Base-by-base conservation (phyloP, 192 early-diverging fungal species). In the Coemansia sp. region DNA sequence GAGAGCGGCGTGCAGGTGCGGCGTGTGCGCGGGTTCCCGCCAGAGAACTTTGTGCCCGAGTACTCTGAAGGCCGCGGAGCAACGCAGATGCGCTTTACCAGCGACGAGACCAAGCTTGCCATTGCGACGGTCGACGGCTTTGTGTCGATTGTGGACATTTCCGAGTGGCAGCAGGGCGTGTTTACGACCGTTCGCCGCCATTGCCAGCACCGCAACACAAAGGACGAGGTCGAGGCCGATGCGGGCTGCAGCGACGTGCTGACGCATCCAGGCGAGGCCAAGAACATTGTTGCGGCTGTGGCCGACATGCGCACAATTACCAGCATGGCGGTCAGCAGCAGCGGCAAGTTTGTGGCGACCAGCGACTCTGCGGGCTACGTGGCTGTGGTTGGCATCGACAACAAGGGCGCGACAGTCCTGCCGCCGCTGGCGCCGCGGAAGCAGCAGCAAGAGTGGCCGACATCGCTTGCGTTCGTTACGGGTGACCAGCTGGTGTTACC, bases 271-370 rank as follows among this genome's bases (percentile, higher is more conserved):
- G 78, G 67, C 20, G 68, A 64, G 28, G 74, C 69, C 40, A 63
- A 60, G 23, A 36, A 44, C 9, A 60, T 64, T 44, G 26, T 55
- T 2, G 55, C 65, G 6, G 73, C 70, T 6, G 64, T 62, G 26
- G 52, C 57, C 1, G 75, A 79, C 15, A 71, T 71, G 66, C 84
- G 82, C 52, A 86, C 88, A 5, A 87, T 98, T 15, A 70, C 68
- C 9, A 77, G 81, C 3, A 78, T 98, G 68, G 84, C 92, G 19
- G 84, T 95, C 9, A 93, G 90, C 69, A 70, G 67, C 3, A 91
- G 94, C 72, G 90, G 87, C 36, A 84, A 87, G 57, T 95, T 89
- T 86, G 69, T 98, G 22, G 91, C 89, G 10, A 88, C 88, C 17
- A 90, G 87, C 14, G 95, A 95, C 75, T 71, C 85, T 61, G 71